A percentile compares a stretch with the other conserved stretches of the same genome.
These are phyloP conservation scores for Ananas comosus DNA, from an alignment of 176 grass and related monocot genomes.

Conservation along the genomic window DNA sequence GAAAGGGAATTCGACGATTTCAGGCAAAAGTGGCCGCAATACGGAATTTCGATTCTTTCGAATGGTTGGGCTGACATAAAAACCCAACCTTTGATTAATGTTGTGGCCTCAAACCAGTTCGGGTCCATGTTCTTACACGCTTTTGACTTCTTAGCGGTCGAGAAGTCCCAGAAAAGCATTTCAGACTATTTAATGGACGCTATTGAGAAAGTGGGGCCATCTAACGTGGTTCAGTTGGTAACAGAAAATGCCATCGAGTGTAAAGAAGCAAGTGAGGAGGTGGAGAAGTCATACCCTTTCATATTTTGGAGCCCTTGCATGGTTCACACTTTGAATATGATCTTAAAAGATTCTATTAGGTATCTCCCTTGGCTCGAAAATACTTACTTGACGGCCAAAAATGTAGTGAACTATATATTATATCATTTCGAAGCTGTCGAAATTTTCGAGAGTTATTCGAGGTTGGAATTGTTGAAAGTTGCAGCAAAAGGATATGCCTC, in stretches of 20 bases:
- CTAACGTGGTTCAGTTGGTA: conserved; percentile 26
- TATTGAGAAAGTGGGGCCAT: conserved; percentile 19
- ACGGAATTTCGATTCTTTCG: conserved; percentile 25
- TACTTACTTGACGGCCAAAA: conserved; percentile 20
- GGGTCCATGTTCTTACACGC: conserved; percentile 25
- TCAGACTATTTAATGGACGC: conserved; percentile 16
- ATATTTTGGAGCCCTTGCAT: conserved; percentile 31
- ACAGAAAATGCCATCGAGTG: conserved; percentile 24
- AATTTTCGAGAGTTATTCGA: conserved; percentile 24
- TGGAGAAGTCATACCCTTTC: conserved; percentile 16
- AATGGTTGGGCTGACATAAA: conserved; percentile 26
- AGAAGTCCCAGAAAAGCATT: conserved; percentile 26
- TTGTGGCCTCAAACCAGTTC: conserved; percentile 28
- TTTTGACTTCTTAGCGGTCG: conserved; percentile 15
- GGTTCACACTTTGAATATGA: conserved; percentile 20
- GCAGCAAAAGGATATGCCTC: conserved; percentile 7
- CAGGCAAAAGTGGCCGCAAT: conserved; percentile 24
- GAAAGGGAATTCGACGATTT: conserved; percentile 25
- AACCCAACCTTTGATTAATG: conserved; percentile 21
- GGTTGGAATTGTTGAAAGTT: conserved; percentile 21
- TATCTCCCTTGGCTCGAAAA: conserved; percentile 21
- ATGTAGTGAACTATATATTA: conserved; percentile 21
- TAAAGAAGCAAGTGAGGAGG: conserved; percentile 21
- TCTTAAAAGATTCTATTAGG: conserved; percentile 20
- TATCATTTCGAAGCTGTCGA: conserved; percentile 16